Conservation (phyloP, 2,329 filamentous ascomycete genomes). For the Cladobotryum protrusum region DNA sequence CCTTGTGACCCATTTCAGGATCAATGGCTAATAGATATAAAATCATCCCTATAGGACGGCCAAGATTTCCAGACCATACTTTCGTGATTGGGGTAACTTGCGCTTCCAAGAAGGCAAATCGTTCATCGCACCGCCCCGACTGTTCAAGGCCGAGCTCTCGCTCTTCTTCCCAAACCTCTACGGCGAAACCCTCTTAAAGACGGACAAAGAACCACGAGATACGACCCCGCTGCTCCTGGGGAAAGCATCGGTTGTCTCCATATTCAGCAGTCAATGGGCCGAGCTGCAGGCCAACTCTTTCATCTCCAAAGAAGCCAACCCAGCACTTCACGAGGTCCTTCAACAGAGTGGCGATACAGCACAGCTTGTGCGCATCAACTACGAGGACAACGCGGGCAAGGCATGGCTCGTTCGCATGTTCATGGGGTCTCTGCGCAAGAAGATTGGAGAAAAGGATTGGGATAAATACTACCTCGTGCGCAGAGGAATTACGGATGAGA, state of each 20-base stretch:
- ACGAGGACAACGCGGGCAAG: constrained; percentile 73
- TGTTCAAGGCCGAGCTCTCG: constrained; percentile 75
- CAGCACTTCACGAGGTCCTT: constrained; percentile 60
- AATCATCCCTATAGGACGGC: constrained; percentile 48
- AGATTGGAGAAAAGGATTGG: constrained; percentile 48
- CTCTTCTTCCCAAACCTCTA: constrained; percentile 91
- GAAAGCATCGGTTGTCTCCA: constrained; percentile 68
- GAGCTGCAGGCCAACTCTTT: constrained; percentile 74
- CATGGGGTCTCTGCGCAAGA: constrained; percentile 44
- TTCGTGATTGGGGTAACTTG: constrained; percentile 90
- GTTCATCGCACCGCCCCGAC: constrained; percentile 75
- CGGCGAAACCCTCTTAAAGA: constrained; percentile 66
- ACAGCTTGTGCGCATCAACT: constrained; percentile 80
- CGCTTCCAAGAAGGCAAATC: constrained; percentile 81
- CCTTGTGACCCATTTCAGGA: too few species aligned
- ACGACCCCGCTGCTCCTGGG: constrained; percentile 71
- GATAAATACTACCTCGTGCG: constrained; percentile 56
- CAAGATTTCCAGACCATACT: constrained; percentile 82
- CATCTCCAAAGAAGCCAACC: constrained; percentile 58
- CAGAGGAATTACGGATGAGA: constrained; percentile 52
- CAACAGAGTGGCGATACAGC: constrained; percentile 45
- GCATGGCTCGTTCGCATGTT: constrained; percentile 53
- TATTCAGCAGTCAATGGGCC: constrained; percentile 83
- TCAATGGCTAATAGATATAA: constrained; percentile 1
- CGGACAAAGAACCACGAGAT: constrained; percentile 46